Conservation (phyloP, 176 grass and related monocot genomes). For the Alloteropsis semialata region DNA sequence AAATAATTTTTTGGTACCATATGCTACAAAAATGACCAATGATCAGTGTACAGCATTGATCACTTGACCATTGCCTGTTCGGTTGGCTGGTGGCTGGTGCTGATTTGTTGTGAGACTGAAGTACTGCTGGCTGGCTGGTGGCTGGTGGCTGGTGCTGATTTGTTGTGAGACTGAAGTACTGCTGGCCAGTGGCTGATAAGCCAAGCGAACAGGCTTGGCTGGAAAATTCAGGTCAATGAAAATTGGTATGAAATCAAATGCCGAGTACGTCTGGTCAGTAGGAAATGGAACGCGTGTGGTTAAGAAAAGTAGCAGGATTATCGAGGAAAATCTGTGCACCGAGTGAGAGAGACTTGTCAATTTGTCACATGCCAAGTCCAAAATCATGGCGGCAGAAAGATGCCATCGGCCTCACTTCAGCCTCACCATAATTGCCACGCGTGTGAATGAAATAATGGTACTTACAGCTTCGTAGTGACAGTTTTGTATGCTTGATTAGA, state of each 20-base stretch:
- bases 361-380: neutral
- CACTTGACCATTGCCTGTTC: neutral
- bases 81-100: too few relatives aligned
- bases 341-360: neutral
- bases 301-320: neutral
- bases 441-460: neutral
- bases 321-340: neutral
- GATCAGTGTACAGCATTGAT: neutral
- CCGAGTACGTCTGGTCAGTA: neutral
- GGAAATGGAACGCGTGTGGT: neutral
- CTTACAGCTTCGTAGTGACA: neutral
- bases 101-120: too few relatives aligned
- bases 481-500: neutral
- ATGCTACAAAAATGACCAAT: neutral
- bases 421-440: neutral
- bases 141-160: too few relatives aligned
- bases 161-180: too few relatives aligned
- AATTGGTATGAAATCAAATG: neutral
- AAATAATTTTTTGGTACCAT: neutral
- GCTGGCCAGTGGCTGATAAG: too few relatives aligned
- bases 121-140: too few relatives aligned
- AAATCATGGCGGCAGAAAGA: neutral
- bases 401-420: neutral
- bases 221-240: neutral
- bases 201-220: too few relatives aligned